phyloP scores from a whole-genome alignment of 148 eudicot species.

The Tetragonia tetragonoides region DNA sequence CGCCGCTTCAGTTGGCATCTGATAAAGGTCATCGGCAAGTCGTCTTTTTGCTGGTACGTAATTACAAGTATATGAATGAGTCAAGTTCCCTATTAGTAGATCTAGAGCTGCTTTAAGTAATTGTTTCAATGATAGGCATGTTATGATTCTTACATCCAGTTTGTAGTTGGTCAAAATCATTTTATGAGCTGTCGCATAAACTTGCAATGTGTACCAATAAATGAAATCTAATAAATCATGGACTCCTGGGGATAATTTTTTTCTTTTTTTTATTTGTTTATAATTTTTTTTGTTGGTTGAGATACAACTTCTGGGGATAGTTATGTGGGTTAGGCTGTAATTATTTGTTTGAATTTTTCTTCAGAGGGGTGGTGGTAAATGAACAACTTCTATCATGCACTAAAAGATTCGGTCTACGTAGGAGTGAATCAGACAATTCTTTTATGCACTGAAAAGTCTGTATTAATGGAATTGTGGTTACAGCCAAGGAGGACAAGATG shows the following conservation, averaged over 20 bases:
- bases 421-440: no score
- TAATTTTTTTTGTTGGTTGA: no score
- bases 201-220: background rate
- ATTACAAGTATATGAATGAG: conserved; percentile 20
- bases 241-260: background rate
- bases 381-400: background rate
- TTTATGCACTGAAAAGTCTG: no score
- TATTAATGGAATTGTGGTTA: no score
- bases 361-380: background rate
- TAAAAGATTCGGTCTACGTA: no score
- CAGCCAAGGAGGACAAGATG: no score
- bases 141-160: background rate
- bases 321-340: no score
- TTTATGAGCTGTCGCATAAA: no score
- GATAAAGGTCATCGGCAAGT: conserved; percentile 93
- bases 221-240: background rate
- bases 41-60: conserved; percentile 76
- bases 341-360: no score
- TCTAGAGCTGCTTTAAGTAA: background rate
- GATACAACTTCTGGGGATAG: no score
- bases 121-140: background rate
- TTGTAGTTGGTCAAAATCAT: background rate
- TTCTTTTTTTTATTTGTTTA: no score
- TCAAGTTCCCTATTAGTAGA: conserved; percentile 4
- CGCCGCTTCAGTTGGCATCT: conserved; percentile 74